Conservation (phyloP, 1,284 basidiomycete genomes). For the Moesziomyces sp. region DNA sequence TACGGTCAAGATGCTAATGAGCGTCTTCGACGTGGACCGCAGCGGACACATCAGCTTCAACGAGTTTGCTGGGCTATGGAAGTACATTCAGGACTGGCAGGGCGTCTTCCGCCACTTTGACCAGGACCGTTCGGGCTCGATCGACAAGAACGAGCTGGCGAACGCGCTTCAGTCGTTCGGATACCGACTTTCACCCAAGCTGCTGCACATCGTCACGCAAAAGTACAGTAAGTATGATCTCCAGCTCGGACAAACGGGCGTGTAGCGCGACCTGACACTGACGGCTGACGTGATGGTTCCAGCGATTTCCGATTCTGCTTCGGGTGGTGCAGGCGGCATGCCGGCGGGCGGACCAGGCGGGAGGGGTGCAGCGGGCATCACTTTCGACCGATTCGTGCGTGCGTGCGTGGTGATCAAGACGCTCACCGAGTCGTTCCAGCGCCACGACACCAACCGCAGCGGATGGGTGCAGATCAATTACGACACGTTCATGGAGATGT, state of each 20-base stretch:
- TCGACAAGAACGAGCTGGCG: conserved; percentile 52
- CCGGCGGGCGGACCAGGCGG: conserved; percentile 21
- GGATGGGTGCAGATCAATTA: conserved; percentile 53
- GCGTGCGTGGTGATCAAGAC: conserved; percentile 60
- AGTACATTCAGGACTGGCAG: conserved; percentile 63
- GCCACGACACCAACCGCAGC: conserved; percentile 41
- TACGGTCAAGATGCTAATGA: conserved; percentile 64
- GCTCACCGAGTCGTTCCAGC: conserved; percentile 56
- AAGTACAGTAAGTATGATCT: conserved; percentile 57
- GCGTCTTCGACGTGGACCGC: conserved; percentile 59
- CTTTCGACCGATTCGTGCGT: conserved; percentile 57
- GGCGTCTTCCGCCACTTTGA: conserved; percentile 60
- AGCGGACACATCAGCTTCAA: conserved; percentile 61
- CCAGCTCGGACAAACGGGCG: no score
- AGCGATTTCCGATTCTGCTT: conserved; percentile 26
- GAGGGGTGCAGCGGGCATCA: conserved; percentile 30
- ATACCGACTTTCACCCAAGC: conserved; percentile 51
- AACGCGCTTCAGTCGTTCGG: conserved; percentile 58
- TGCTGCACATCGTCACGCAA: conserved; percentile 52
- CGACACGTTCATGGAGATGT: conserved; percentile 53
- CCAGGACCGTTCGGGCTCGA: conserved; percentile 50
- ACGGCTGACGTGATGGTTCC: conserved; percentile 18
- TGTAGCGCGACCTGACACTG: neutral
- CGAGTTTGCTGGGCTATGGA: conserved; percentile 58
- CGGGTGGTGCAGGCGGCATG: conserved; percentile 35